A percentile compares a stretch with the other conserved stretches of the same genome.
Conservation (phyloP, 371 early-diverging fungal genomes). For the Lichtheimia ramosa region DNA sequence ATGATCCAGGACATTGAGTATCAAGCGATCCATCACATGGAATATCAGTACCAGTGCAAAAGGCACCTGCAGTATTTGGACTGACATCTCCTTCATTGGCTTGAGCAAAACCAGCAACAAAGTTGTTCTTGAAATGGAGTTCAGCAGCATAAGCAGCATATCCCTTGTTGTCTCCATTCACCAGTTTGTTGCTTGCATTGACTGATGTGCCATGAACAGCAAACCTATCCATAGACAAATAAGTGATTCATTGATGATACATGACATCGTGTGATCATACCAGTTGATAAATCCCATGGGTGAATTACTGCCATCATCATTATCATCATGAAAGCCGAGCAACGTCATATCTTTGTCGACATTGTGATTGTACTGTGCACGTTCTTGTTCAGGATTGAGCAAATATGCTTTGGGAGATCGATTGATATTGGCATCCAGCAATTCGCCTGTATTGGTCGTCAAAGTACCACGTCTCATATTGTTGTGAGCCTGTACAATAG, state of each 20-base stretch:
- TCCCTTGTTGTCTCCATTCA: conserved; percentile 74
- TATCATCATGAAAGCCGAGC: conserved; percentile 28
- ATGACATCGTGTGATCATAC: conserved; percentile 15
- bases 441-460: conserved; percentile 31
- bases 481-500: conserved; percentile 60
- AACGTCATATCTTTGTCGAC: conserved; percentile 58
- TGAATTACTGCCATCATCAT: conserved; percentile 17
- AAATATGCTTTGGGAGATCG: conserved; percentile 60
- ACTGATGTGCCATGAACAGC: conserved; percentile 69
- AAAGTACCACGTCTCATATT: conserved; percentile 38
- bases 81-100: conserved; percentile 68
- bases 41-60: conserved; percentile 58
- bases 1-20: conserved; percentile 34
- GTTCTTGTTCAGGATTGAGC: conserved; percentile 56
- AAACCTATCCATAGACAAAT: conserved; percentile 46
- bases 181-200: conserved; percentile 51
- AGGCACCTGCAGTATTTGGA: conserved; percentile 62
- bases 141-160: conserved; percentile 61
- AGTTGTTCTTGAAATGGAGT: conserved; percentile 27
- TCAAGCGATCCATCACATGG: conserved; percentile 60
- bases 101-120: conserved; percentile 69
- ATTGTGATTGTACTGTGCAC: conserved; percentile 51
- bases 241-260: not conserved
- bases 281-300: conserved; percentile 42
- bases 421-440: conserved; percentile 58